These are phyloP conservation scores for Aspergillus awamori DNA, from an alignment of 2,329 filamentous ascomycete species.

Conservation along the genomic window DNA sequence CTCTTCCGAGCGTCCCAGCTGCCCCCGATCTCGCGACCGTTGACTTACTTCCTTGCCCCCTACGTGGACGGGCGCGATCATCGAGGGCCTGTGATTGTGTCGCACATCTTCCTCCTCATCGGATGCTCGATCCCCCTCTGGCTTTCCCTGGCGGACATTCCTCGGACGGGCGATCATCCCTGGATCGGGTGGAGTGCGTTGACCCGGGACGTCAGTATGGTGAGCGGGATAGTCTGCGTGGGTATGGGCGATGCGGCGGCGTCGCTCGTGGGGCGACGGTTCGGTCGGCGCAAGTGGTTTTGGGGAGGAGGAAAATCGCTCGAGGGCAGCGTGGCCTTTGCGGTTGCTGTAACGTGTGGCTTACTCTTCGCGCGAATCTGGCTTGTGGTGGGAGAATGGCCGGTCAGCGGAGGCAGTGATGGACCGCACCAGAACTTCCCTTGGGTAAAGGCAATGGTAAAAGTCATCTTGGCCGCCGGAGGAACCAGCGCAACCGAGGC, in stretches of 20 bases:
- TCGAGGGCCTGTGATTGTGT: conserved; percentile 90
- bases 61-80: conserved; percentile 95
- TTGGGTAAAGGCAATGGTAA: conserved; percentile 49
- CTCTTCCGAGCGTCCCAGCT: conserved; percentile 87
- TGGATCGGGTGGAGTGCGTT: conserved; percentile 75
- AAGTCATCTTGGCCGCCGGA: conserved; percentile 71
- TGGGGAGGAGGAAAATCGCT: conserved; percentile 97
- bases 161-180: conserved; percentile 58
- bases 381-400: conserved; percentile 76
- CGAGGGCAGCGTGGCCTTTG: conserved; percentile 83
- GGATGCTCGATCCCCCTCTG: conserved; percentile 94
- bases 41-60: conserved; percentile 84
- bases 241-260: conserved; percentile 94
- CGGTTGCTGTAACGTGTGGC: conserved; percentile 73
- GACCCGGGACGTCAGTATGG: conserved; percentile 79
- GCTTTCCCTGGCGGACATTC: conserved; percentile 75
- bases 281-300: conserved; percentile 85
- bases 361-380: conserved; percentile 71
- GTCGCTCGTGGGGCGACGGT: conserved; percentile 83
- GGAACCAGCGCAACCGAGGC: conserved; percentile 91
- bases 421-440: conserved; percentile 20
- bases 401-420: conserved; percentile 27
- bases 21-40: conserved; percentile 81
- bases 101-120: conserved; percentile 92
- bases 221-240: conserved; percentile 89